phyloP scores from a whole-genome alignment of 495 filamentous ascomycete genomes.

The Letharia columbiana region DNA sequence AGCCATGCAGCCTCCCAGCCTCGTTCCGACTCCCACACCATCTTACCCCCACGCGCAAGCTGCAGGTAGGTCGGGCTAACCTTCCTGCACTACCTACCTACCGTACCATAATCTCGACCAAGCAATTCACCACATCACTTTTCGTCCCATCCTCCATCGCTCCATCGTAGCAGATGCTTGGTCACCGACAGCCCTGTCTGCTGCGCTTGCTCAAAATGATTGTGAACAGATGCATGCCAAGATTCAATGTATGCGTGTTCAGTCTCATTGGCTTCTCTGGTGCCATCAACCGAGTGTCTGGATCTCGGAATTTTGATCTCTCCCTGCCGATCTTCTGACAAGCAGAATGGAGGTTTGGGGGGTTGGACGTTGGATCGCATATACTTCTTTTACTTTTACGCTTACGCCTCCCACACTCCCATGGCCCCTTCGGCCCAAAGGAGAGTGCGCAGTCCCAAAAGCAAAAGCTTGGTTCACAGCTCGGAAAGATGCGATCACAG shows the following conservation, averaged over 20 bases:
- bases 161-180: neutral
- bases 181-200: neutral
- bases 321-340: neutral
- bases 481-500: neutral
- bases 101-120: neutral
- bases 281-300: neutral
- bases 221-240: neutral
- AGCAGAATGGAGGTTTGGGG: neutral
- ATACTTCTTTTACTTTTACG: neutral
- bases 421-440: neutral
- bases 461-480: neutral
- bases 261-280: neutral
- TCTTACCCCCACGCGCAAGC: constrained; percentile 1
- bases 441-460: neutral
- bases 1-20: neutral
- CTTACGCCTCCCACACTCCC: neutral
- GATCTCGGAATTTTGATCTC: neutral
- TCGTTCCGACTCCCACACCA: neutral
- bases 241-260: neutral
- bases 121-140: neutral
- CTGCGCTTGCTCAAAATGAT: neutral
- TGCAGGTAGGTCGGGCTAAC: neutral
- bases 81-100: neutral
- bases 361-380: neutral
- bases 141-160: neutral